Conservation (phyloP, 805 yeast species). For the Candida vaughaniae region DNA sequence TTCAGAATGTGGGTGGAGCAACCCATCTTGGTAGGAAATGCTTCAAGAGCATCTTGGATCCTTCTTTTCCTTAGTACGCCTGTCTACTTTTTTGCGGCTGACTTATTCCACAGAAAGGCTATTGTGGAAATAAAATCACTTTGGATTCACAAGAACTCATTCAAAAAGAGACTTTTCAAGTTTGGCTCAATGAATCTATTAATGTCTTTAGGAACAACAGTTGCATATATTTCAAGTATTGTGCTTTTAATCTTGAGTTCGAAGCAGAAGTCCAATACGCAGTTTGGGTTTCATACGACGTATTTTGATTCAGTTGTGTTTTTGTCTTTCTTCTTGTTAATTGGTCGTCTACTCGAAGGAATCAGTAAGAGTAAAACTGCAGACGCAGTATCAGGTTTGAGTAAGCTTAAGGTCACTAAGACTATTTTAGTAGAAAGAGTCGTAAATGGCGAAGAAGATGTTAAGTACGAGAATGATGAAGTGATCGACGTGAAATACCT, state of each 20-base stretch:
- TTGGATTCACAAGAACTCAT: slow-evolving; percentile 56
- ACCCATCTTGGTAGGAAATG: slow-evolving; percentile 64
- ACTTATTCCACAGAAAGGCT: slow-evolving; percentile 68
- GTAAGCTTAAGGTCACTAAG: slow-evolving; percentile 47
- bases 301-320: slow-evolving; percentile 81
- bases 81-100: slow-evolving; percentile 72
- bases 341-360: slow-evolving; percentile 69
- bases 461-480: slow-evolving; percentile 10
- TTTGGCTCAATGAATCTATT: slow-evolving; percentile 80
- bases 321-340: slow-evolving; percentile 65
- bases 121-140: slow-evolving; percentile 54
- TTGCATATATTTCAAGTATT: slow-evolving; percentile 69
- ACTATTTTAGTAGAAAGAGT: slow-evolving; percentile 41
- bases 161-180: slow-evolving; percentile 55
- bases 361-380: slow-evolving; percentile 68
- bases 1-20: slow-evolving; percentile 56
- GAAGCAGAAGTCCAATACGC: slow-evolving; percentile 17
- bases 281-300: slow-evolving; percentile 55
- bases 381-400: slow-evolving; percentile 55
- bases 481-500: slow-evolving; percentile 42
- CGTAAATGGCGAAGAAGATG: slow-evolving; percentile 25
- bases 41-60: slow-evolving; percentile 63
- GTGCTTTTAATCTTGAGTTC: slow-evolving; percentile 52
- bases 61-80: slow-evolving; percentile 67
- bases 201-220: slow-evolving; percentile 70